Evolutionary conservation across 2,329 filamentous ascomycete genomes (phyloP).

Genomic region (Aspergillus ibericus): DNA sequence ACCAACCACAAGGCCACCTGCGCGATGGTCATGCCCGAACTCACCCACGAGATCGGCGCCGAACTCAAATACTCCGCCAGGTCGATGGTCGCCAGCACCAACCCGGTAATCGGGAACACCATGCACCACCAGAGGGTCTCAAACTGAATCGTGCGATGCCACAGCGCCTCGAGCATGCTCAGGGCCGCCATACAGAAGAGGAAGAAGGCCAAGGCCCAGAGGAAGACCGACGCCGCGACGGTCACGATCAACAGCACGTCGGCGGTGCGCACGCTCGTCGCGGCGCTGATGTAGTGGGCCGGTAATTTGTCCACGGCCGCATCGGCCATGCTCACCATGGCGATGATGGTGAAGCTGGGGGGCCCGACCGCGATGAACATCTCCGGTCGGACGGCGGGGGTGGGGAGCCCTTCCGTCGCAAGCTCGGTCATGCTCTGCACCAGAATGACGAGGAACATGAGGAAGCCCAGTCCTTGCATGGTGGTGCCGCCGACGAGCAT

Average conservation of each 20-base stretch:
- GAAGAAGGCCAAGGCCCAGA: constrained; percentile 53
- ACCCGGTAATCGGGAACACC: constrained; percentile 46
- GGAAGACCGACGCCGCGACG: constrained; percentile 45
- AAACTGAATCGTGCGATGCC: constrained; percentile 1
- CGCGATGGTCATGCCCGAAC: constrained; percentile 7
- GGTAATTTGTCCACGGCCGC: constrained; percentile 34
- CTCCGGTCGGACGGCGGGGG: constrained; percentile 42
- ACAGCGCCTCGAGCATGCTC: constrained; percentile 30
- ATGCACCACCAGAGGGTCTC: constrained; percentile 22
- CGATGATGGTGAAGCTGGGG: constrained; percentile 45
- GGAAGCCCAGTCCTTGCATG: constrained; percentile 49
- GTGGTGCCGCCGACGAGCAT: constrained; percentile 48
- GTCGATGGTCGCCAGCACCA: constrained; percentile 44
- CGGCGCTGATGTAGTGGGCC: constrained; percentile 29
- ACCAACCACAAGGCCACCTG: constrained; percentile 12
- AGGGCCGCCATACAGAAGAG: constrained; percentile 50
- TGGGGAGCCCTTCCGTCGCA: constrained; percentile 45
- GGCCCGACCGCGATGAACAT: constrained; percentile 58
- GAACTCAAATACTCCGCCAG: constrained; percentile 39
- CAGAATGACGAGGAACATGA: constrained; percentile 48
- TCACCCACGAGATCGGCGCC: constrained; percentile 30
- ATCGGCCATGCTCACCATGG: constrained; percentile 50
- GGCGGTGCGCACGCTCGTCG: constrained; percentile 29
- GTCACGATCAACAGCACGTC: constrained; percentile 44
- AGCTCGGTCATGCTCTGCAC: constrained; percentile 45